Evolutionary conservation across 495 filamentous ascomycete genomes (phyloP), one percentile per base, ranked within the genome.

Genomic region (Xylaria curta): DNA sequence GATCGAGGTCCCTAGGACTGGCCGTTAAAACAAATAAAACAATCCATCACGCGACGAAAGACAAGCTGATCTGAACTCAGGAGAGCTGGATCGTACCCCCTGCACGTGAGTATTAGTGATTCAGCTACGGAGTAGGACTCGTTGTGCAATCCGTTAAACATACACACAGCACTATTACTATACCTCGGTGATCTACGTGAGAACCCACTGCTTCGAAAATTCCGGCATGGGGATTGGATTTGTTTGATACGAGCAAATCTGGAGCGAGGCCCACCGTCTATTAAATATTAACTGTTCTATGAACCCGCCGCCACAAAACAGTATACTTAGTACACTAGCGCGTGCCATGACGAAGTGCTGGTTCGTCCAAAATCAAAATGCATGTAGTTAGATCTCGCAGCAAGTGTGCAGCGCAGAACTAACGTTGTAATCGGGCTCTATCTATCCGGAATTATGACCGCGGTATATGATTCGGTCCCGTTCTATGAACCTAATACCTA

Each of bases 381-480:
- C 33, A 49, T 24, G 38, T 40, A 47, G 70, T 63, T 72, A 47
- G 70, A 68, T 72, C 70, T 68, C 64, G 60, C 60, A 46, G 40
- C 60, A 44, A 19, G 36, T 44, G 36, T 26, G 24, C 44, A 31
- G 54, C 6, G 40, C 42, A 36, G 44, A 8, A 60, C 66, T 19
- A 60, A 69, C 33, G 58, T n/a, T 60, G 47, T 51, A 42, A 68
- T 51, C 46, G 46, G 65, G 54, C 38, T 33, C 40, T 33, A 3
- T 26, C 31, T 38, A 28, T 24, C 21, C 26, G 4, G 24, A 56
- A 26, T 38, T 59, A 26, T 24, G 12, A 36, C 46, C 36, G 31
- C 21, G 3, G 2, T 24, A 10, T 28, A 10, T 19, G 38, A 46
- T 31, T 33, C 61, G 42, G 2, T 26, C 61, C 5, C 9, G 24